Percentiles rank a stretch among this genome's conserved stretches.
phyloP scores from a whole-genome alignment of 306 rosid genomes.

The Citrullus mucosospermus region DNA sequence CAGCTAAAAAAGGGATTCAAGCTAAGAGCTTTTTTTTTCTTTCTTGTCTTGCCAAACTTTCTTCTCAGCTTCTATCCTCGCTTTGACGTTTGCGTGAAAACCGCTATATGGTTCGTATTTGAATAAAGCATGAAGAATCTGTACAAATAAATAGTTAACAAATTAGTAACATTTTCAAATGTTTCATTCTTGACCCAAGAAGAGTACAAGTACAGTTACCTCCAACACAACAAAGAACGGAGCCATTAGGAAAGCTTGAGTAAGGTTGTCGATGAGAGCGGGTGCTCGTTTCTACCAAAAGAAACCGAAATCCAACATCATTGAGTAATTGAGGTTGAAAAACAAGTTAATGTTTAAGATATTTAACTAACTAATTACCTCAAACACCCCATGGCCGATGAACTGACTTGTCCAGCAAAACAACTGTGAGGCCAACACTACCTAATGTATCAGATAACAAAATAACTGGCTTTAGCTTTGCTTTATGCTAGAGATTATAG shows the following conservation, averaged over 20 bases:
- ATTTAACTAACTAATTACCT: constrained; percentile 30
- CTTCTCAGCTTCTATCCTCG: constrained; percentile 35
- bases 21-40: constrained; percentile 35
- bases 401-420: constrained; percentile 77
- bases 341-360: background rate
- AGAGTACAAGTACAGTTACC: constrained; percentile 22
- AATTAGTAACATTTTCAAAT: background rate
- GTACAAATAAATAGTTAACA: constrained; percentile 14
- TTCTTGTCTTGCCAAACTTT: constrained; percentile 48
- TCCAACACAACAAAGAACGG: constrained; percentile 86
- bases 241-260: constrained; percentile 75
- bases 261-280: constrained; percentile 67
- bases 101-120: constrained; percentile 66
- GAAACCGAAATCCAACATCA: background rate
- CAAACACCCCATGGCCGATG: constrained; percentile 68
- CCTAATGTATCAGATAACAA: constrained; percentile 20
- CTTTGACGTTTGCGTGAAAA: constrained; percentile 45
- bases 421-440: constrained; percentile 57
- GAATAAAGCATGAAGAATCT: constrained; percentile 49
- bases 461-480: background rate
- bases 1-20: background rate
- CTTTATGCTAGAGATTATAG: background rate
- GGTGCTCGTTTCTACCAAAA: constrained; percentile 56
- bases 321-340: background rate
- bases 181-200: background rate